phyloP scores from a whole-genome alignment of 352 stramenopile species.

The Phytophthora tubulina region DNA sequence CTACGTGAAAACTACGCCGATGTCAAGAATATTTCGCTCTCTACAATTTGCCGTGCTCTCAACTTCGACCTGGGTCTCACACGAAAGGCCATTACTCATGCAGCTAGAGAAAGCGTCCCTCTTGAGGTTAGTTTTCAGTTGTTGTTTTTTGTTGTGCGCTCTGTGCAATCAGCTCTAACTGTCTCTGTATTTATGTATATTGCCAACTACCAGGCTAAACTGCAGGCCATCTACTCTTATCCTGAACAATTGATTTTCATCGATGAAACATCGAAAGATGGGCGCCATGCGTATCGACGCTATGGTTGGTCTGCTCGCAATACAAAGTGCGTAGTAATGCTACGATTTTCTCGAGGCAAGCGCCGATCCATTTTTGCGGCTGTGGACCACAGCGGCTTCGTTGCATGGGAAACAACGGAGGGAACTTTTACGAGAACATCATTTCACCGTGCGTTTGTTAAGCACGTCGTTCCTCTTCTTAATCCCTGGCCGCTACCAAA shows the following conservation, averaged over 20 bases:
- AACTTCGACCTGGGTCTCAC: too few relatives aligned
- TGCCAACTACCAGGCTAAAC: conserved; percentile 8
- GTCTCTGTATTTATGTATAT: not conserved
- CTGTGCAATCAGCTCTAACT: too few relatives aligned
- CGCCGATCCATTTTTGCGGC: conserved; percentile 12
- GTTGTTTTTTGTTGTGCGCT: too few relatives aligned
- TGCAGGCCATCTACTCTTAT: conserved; percentile 10
- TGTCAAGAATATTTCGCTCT: too few relatives aligned
- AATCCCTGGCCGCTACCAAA: conserved; percentile 7
- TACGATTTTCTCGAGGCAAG: conserved; percentile 18
- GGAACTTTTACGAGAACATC: conserved; percentile 10
- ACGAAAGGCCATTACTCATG: too few relatives aligned
- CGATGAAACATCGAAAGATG: conserved; percentile 11
- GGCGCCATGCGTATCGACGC: conserved; percentile 5
- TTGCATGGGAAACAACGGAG: not conserved
- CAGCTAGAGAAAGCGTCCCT: too few relatives aligned
- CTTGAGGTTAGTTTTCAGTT: too few relatives aligned
- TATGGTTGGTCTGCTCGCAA: conserved; percentile 16
- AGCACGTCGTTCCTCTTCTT: not conserved
- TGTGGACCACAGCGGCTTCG: conserved; percentile 4
- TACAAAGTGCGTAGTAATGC: conserved; percentile 5
- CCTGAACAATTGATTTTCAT: conserved; percentile 8
- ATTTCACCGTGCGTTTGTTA: conserved; percentile 11
- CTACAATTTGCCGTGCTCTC: too few relatives aligned
- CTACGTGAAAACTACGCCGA: too few relatives aligned